These are phyloP conservation scores for Asclepias syriaca DNA, from an alignment of 257 asterid species.

Conservation along the genomic window DNA sequence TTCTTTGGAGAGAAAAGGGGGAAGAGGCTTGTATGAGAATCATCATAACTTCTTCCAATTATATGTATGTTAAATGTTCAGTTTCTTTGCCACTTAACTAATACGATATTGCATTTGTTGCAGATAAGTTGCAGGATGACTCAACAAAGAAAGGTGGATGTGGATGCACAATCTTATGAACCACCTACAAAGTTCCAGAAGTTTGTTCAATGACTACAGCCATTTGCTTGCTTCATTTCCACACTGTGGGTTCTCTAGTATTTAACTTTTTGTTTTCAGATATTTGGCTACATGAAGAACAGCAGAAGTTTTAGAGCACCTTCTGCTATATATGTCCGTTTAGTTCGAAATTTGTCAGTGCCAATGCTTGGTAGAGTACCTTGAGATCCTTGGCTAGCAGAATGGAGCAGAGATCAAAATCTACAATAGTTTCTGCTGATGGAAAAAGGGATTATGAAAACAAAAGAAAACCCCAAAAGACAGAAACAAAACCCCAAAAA, in stretches of 20 bases:
- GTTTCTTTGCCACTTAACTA: not conserved
- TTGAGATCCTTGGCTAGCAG: slow-evolving; percentile 7
- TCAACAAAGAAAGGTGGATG: slow-evolving; percentile 59
- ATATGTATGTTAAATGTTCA: not conserved
- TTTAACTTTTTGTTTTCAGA: slow-evolving; percentile 26
- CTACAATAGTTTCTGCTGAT: not conserved
- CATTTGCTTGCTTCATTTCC: slow-evolving; percentile 25
- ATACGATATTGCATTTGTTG: not conserved
- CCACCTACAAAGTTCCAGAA: slow-evolving; percentile 3
- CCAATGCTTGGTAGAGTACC: not conserved
- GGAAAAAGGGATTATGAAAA: not conserved
- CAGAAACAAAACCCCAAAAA: too few relatives aligned
- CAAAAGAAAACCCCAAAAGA: not conserved
- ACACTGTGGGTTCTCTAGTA: slow-evolving; percentile 16
- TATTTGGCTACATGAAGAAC: slow-evolving; percentile 29
- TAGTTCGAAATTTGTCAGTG: slow-evolving; percentile 1
- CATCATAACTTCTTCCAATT: not conserved
- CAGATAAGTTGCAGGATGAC: slow-evolving; percentile 66
- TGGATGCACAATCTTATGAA: slow-evolving; percentile 60
- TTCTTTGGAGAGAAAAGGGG: not conserved
- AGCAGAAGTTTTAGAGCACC: slow-evolving; percentile 4
- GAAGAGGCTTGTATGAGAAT: not conserved
- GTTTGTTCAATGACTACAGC: slow-evolving; percentile 18
- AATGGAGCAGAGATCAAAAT: slow-evolving; percentile 2
- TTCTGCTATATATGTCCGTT: not conserved